A percentile compares a stretch with the other conserved stretches of the same genome.
Conservation (phyloP, 208 protist species). For the Leishmania lainsoni region DNA sequence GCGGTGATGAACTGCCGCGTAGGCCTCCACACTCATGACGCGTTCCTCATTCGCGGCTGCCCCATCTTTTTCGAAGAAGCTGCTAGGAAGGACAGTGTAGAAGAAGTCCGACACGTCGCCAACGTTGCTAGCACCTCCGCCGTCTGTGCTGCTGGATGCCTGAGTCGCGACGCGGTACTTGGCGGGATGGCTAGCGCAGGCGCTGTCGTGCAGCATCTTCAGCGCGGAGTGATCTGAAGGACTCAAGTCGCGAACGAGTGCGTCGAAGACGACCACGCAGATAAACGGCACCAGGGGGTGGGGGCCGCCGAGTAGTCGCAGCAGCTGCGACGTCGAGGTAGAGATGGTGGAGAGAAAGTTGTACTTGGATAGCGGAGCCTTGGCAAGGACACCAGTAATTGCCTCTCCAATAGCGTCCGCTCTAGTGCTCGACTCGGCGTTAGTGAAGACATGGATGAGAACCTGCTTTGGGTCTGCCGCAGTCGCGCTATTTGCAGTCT, state of each 20-base stretch:
- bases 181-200: background rate
- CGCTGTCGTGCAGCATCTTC: slow-evolving; percentile 29
- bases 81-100: slow-evolving; percentile 24
- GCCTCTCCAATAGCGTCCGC: slow-evolving; percentile 39
- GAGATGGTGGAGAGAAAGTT: slow-evolving; percentile 46
- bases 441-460: slow-evolving; percentile 53
- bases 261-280: slow-evolving; percentile 49
- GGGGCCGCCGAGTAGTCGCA: slow-evolving; percentile 18
- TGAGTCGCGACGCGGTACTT: background rate
- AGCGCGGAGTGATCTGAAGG: slow-evolving; percentile 32
- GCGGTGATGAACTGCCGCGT: slow-evolving; percentile 21
- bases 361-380: slow-evolving; percentile 44
- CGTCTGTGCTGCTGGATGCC: background rate
- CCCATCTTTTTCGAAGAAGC: background rate
- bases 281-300: slow-evolving; percentile 23
- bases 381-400: slow-evolving; percentile 42
- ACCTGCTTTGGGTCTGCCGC: slow-evolving; percentile 20
- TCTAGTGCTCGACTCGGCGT: slow-evolving; percentile 14
- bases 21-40: slow-evolving; percentile 27
- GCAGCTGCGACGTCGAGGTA: slow-evolving; percentile 44
- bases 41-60: slow-evolving; percentile 1
- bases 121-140: background rate
- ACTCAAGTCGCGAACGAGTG: slow-evolving; percentile 25
- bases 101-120: slow-evolving; percentile 9
- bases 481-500: background rate